Conservation (phyloP, 2,329 filamentous ascomycete species). For the Cryphonectria japonica region DNA sequence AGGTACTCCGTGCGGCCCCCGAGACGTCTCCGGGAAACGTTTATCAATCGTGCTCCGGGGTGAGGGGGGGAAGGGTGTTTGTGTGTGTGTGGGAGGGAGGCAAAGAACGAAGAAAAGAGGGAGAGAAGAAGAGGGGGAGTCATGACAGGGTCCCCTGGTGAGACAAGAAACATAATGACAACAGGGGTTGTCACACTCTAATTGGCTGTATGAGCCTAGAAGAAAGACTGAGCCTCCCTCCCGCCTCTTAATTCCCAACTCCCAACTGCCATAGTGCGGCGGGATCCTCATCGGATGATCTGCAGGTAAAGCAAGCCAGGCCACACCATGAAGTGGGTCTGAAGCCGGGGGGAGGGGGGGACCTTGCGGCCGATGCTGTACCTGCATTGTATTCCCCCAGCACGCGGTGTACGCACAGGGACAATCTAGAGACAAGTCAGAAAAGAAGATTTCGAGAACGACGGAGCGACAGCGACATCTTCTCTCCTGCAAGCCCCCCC, state of each 20-base stretch:
- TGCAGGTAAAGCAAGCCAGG: slow-evolving; percentile 10
- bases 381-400: slow-evolving; percentile 3
- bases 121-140: not conserved
- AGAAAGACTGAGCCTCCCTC: slow-evolving; percentile 3
- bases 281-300: slow-evolving; percentile 11
- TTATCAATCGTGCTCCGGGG: not conserved
- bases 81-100: not conserved
- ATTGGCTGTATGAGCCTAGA: slow-evolving; percentile 8
- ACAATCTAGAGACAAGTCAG: not conserved
- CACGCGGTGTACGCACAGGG: not conserved
- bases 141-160: not conserved
- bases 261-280: not conserved
- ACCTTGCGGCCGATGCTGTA: not conserved
- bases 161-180: slow-evolving; percentile 6
- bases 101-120: not conserved
- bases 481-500: not conserved
- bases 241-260: not conserved
- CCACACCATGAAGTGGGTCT: not conserved
- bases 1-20: slow-evolving; percentile 8
- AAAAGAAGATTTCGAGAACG: not conserved
- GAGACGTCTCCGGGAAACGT: slow-evolving; percentile 9
- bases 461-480: not conserved
- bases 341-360: not conserved
- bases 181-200: slow-evolving; percentile 10
- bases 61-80: slow-evolving; percentile 3